phyloP scores from a whole-genome alignment of 805 yeast species.

The Candida chilensis region DNA sequence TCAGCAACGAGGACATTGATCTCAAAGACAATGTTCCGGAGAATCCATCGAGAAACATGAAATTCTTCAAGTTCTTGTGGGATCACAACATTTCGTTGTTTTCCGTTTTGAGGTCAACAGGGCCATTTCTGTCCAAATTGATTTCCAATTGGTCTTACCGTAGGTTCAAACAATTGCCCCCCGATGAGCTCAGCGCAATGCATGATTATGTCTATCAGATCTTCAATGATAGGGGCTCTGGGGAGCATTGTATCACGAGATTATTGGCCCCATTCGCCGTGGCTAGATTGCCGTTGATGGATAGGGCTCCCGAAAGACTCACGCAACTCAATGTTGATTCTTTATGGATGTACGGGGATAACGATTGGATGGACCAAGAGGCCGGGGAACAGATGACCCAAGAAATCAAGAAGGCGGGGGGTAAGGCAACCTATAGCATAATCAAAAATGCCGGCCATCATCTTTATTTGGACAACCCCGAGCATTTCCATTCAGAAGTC shows the following conservation, averaged over 20 bases:
- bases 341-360: slow-evolving; percentile 58
- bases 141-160: slow-evolving; percentile 47
- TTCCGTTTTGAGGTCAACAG: slow-evolving; percentile 34
- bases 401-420: slow-evolving; percentile 9
- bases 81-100: slow-evolving; percentile 48
- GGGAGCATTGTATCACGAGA: slow-evolving; percentile 41
- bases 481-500: too few species aligned
- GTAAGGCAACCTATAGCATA: background rate
- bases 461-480: slow-evolving; percentile 32
- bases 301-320: slow-evolving; percentile 33
- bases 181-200: slow-evolving; percentile 23
- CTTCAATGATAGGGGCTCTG: slow-evolving; percentile 49
- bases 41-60: too few species aligned
- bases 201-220: slow-evolving; percentile 48
- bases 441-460: slow-evolving; percentile 21
- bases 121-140: slow-evolving; percentile 45
- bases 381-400: slow-evolving; percentile 42
- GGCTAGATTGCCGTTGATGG: slow-evolving; percentile 47
- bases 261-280: slow-evolving; percentile 50
- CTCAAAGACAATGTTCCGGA: too few species aligned
- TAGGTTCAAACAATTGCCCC: slow-evolving; percentile 25
- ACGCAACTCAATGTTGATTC: slow-evolving; percentile 28
- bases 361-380: slow-evolving; percentile 62
- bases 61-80: slow-evolving; percentile 38
- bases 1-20: too few species aligned